Evolutionary conservation across 768 basidiomycete species (phyloP).

Genomic region (Saitozyma sp.): DNA sequence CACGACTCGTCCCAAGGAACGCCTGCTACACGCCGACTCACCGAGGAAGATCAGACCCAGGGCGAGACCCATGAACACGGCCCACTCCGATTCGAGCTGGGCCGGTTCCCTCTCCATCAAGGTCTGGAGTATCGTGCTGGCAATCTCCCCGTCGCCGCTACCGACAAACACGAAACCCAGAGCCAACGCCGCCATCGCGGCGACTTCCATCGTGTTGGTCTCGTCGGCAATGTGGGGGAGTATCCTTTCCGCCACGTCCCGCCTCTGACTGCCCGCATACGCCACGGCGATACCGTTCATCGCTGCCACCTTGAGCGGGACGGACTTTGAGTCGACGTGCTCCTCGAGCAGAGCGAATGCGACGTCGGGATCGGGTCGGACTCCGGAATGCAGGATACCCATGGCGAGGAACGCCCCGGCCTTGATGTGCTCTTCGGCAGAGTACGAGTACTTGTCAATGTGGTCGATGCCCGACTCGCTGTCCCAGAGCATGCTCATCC

Average conservation of each 20-base stretch:
- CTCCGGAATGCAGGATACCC: constrained; percentile 83
- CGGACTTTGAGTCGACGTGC: constrained; percentile 81
- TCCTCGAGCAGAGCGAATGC: constrained; percentile 87
- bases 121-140: constrained; percentile 82
- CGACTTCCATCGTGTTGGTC: constrained; percentile 79
- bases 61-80: constrained; percentile 83
- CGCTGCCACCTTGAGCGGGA: constrained; percentile 78
- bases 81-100: constrained; percentile 88
- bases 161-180: constrained; percentile 95
- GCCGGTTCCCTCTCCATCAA: constrained; percentile 65
- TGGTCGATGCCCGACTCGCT: constrained; percentile 89
- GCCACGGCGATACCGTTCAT: constrained; percentile 90
- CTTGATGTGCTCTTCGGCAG: constrained; percentile 94
- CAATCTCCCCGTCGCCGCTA: constrained; percentile 89
- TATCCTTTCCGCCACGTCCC: constrained; percentile 76
- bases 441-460: constrained; percentile 97
- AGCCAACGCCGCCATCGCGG: constrained; percentile 77
- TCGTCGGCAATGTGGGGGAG: constrained; percentile 82
- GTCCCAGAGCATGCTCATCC: constrained; percentile 92
- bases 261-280: constrained; percentile 88
- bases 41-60: constrained; percentile 88
- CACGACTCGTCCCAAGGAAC: background rate
- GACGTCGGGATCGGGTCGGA: constrained; percentile 89
- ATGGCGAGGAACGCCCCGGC: constrained; percentile 93
- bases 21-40: constrained; percentile 52